Base-by-base conservation (phyloP, 1,139 yeast species). In the Protomyces gravidus region DNA sequence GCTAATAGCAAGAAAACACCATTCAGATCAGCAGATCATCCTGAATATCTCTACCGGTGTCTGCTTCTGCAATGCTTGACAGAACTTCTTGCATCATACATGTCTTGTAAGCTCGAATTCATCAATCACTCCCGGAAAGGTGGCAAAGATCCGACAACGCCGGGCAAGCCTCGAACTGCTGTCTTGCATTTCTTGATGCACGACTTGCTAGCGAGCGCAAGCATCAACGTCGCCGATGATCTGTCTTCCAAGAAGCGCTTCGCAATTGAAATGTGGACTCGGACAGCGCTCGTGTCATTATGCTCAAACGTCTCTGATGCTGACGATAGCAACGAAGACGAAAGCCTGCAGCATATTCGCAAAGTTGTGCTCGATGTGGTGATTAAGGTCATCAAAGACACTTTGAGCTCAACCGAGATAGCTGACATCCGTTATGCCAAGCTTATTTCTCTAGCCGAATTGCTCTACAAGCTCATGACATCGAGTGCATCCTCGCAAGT, bases 81-180 rank as follows among this genome's bases (percentile, higher is more conserved):
- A 0, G 97, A 90, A 66, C 73, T 89, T 15, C 71, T 89, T 19
- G 82, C 85, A 1, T 86, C 96, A 1, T 90, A 89, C 71, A 85
- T 85, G 65, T 83, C 82, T 63, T 82, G 92, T 62, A 90, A 90
- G 69, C 77, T 86, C 58, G 96, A 89, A 67, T 86, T 90, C 67
- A 74, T 90, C 61, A 84, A 90, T 0, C 89, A 80, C 67, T 82
- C 82, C 71, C 71, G 75, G 53, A 68, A 67, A 23, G 69, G 74
- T 19, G 71, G 48, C 21, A 25, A 45, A 11, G 42, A 46, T 6
- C 45, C 61, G 32, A 59, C 72, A 21, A 50, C 65, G 11, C 68
- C 68, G 19, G 62, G 72, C 63, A 82, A 80, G 65, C 92, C 95
- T 1, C 77, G 92, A 40, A 78, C 89, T 0, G 85, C 95, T 0